A percentile compares a stretch with the other conserved stretches of the same genome.
Conservation (phyloP, 352 stramenopile genomes). For the Globisporangium echinulatum region DNA sequence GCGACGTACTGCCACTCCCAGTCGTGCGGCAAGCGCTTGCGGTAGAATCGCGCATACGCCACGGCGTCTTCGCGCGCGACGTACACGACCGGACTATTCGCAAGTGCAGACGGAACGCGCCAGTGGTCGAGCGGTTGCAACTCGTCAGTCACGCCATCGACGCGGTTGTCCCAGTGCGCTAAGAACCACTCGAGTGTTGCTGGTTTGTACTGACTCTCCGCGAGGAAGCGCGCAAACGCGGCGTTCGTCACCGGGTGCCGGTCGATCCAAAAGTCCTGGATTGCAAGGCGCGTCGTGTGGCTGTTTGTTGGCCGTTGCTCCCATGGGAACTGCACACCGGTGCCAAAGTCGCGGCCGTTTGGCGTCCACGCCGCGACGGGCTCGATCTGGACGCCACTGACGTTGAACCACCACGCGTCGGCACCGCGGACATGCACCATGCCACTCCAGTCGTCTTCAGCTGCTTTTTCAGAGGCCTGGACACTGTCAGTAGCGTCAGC, state of each 20-base stretch:
- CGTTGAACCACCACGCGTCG: conserved; percentile 72
- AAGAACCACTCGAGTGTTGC: conserved; percentile 59
- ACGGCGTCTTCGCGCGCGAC: conserved; percentile 68
- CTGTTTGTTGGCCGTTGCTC: conserved; percentile 75
- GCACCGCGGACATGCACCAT: conserved; percentile 50
- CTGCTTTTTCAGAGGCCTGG: not conserved
- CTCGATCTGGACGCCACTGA: conserved; percentile 76
- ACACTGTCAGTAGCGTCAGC: not conserved
- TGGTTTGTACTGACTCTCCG: conserved; percentile 44
- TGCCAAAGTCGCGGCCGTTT: conserved; percentile 41
- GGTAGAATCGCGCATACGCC: conserved; percentile 61
- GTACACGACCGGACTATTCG: conserved; percentile 67
- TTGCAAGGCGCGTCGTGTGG: conserved; percentile 47
- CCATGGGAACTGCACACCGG: conserved; percentile 82
- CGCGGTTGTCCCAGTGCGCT: conserved; percentile 58
- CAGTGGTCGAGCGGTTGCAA: conserved; percentile 28
- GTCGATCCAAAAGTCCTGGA: conserved; percentile 74
- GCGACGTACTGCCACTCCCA: conserved; percentile 86
- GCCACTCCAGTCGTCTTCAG: conserved; percentile 6
- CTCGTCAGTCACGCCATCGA: not conserved
- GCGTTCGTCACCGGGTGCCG: conserved; percentile 73
- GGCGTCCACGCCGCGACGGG: conserved; percentile 67
- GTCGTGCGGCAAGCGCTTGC: conserved; percentile 70
- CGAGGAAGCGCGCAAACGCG: conserved; percentile 56
- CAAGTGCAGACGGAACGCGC: conserved; percentile 34